Evolutionary conservation across 345 rosid genomes (phyloP), one percentile per base, ranked within the genome.

Genomic region (Syzygium grande): DNA sequence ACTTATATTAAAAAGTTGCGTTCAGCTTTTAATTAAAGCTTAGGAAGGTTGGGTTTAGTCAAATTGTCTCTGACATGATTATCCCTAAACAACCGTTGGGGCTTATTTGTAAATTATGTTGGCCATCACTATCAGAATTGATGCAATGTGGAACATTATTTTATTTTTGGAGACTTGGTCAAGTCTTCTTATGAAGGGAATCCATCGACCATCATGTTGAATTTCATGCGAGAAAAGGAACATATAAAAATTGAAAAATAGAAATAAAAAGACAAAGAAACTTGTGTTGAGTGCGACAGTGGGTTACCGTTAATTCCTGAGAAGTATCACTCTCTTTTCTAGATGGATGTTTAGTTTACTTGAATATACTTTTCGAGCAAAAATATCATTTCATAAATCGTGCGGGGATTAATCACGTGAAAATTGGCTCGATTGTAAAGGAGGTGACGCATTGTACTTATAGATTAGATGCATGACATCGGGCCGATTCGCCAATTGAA

Each of bases 51-150:
- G 68, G 85, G 85, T 52, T 85, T 51, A 85, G 85, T 84, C 85
- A 79, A 38, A 43, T n/a, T 15, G 6, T 5, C 43, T 56, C 78
- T 88, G 52, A 61, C 17, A 38, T 73, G 49, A 73, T 73, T 73
- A 73, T 73, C 80, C 80, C 80, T 38, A 73, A 73, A 73, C 29
- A 43, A 55, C 92, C 89, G 88, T 68, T 88, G 89, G 38, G 63
- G 52, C 46, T 5, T 34, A 55, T 34, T 34, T 38, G 80, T 38
- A 73, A 73, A 73, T 73, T 10, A 73, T 10, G 49, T 9, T 19
- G 80, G 49, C 49, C 80, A 38, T 73, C 80, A 19, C 80, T 19
- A 73, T 73, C 49, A 19, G 46, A 34, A 68, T 19, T 68, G 46
- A 9, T 22, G 80, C 49, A 68, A 19, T 65, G 41, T 34, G 46